phyloP scores from a whole-genome alignment of 2,329 filamentous ascomycete genomes.

The Penicillium brevicompactum region DNA sequence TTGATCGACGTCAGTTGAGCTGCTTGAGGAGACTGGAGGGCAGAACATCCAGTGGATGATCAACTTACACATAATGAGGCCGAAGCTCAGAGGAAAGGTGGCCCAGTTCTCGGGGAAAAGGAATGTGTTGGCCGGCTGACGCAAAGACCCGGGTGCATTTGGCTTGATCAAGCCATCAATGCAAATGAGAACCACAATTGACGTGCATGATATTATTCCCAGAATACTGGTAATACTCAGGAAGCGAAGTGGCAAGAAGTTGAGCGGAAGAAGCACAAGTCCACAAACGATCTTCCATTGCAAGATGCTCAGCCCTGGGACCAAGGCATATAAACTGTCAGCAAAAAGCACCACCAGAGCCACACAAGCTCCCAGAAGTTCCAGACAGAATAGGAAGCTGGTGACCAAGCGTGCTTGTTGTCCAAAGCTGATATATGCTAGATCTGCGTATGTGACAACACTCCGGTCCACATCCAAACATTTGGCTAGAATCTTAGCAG shows the following conservation, averaged over 20 bases:
- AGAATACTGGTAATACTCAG: conserved; percentile 89
- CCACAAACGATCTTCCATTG: conserved; percentile 87
- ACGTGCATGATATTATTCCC: conserved; percentile 87
- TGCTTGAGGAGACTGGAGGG: neutral
- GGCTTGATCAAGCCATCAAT: conserved; percentile 85
- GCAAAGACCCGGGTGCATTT: conserved; percentile 76
- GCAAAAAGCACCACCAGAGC: conserved; percentile 91
- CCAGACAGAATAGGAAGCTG: conserved; percentile 83
- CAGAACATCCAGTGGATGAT: no score
- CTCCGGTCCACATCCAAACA: conserved; percentile 84
- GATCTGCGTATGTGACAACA: conserved; percentile 90
- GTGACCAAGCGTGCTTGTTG: conserved; percentile 77
- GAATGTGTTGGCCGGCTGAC: conserved; percentile 76
- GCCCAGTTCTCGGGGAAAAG: conserved; percentile 85
- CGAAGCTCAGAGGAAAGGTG: conserved; percentile 83
- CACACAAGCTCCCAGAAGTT: conserved; percentile 84
- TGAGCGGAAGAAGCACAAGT: conserved; percentile 75
- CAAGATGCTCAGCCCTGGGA: conserved; percentile 68
- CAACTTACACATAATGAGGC: conserved; percentile 74
- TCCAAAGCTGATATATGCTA: conserved; percentile 90
- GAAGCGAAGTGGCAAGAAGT: conserved; percentile 79
- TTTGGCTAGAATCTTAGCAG: conserved; percentile 79
- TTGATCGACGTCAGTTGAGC: neutral
- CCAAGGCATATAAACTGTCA: conserved; percentile 78
- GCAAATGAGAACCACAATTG: conserved; percentile 82